Evolutionary conservation across 371 early-diverging fungal genomes (phyloP).

Genomic region (Fennellomyces sp.): DNA sequence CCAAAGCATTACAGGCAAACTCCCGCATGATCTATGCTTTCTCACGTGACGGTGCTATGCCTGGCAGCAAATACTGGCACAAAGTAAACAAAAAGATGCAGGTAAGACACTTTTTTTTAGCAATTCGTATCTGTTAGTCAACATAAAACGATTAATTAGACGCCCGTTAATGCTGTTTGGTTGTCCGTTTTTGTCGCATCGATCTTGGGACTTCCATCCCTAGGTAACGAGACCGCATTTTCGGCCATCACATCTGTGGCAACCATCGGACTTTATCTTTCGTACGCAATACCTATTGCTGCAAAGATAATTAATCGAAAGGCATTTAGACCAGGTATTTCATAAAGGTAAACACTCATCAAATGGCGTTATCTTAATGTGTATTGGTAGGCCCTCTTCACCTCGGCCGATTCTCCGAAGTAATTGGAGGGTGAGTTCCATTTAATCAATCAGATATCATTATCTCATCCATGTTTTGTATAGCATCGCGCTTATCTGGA

Average conservation of each 20-base stretch:
- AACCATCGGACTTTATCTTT: constrained; percentile 65
- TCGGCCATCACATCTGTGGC: constrained; percentile 66
- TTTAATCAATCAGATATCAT: background rate
- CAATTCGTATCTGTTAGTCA: background rate
- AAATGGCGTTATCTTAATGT: background rate
- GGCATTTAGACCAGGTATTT: constrained; percentile 25
- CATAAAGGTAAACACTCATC: background rate
- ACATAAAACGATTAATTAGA: constrained; percentile 3
- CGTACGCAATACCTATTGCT: constrained; percentile 48
- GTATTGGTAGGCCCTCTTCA: constrained; percentile 31
- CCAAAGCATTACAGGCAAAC: constrained; percentile 33
- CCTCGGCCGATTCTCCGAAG: constrained; percentile 39
- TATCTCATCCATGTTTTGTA: background rate
- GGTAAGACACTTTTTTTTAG: constrained; percentile 36
- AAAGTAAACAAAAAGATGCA: constrained; percentile 19
- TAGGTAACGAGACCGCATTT: constrained; percentile 41
- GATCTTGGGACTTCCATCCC: constrained; percentile 45
- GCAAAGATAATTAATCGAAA: constrained; percentile 21
- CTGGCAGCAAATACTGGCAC: constrained; percentile 49
- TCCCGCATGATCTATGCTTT: constrained; percentile 78
- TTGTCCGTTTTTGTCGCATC: constrained; percentile 45
- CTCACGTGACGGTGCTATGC: constrained; percentile 74
- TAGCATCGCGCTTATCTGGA: constrained; percentile 44
- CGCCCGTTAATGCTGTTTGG: constrained; percentile 56
- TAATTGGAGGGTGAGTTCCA: constrained; percentile 33